Evolutionary conservation across 169 alveolate species (phyloP).

Genomic region (Miamiensis avidus): DNA sequence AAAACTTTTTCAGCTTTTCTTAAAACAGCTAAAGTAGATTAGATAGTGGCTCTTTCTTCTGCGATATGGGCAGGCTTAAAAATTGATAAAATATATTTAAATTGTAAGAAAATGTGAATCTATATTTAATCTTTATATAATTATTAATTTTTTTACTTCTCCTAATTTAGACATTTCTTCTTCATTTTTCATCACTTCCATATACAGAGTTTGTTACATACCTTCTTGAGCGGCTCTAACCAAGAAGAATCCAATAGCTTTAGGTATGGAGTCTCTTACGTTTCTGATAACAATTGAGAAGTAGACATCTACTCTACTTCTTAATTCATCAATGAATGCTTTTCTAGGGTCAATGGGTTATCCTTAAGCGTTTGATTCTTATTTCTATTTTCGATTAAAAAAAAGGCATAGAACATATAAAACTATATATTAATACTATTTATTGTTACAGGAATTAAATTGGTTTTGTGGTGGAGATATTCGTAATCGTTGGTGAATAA

Average conservation of each 20-base stretch:
- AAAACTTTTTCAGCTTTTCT: constrained; percentile 69
- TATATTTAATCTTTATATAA: neutral
- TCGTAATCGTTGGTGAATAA: constrained; percentile 83
- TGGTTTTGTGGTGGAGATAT: constrained; percentile 66
- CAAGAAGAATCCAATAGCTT: constrained; percentile 79
- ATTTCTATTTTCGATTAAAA: neutral
- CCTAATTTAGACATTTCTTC: constrained; percentile 43
- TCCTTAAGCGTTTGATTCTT: constrained; percentile 18
- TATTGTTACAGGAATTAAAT: constrained; percentile 64
- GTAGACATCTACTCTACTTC: constrained; percentile 94
- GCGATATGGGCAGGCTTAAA: constrained; percentile 61
- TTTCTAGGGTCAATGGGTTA: constrained; percentile 31
- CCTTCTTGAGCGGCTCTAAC: constrained; percentile 73
- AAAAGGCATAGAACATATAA: too few relatives aligned
- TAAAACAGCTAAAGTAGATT: constrained; percentile 48
- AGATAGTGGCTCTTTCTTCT: constrained; percentile 64
- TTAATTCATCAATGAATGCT: constrained; percentile 89
- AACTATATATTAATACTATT: too few relatives aligned
- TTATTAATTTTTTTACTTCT: constrained; percentile 23
- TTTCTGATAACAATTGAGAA: constrained; percentile 95
- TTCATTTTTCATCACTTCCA: constrained; percentile 63
- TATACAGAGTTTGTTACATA: constrained; percentile 65
- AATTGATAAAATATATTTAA: neutral
- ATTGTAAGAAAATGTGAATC: neutral
- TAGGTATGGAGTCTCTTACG: constrained; percentile 93